Base-by-base conservation (phyloP, 805 yeast species). In the Wickerhamiella sergipiensis region DNA sequence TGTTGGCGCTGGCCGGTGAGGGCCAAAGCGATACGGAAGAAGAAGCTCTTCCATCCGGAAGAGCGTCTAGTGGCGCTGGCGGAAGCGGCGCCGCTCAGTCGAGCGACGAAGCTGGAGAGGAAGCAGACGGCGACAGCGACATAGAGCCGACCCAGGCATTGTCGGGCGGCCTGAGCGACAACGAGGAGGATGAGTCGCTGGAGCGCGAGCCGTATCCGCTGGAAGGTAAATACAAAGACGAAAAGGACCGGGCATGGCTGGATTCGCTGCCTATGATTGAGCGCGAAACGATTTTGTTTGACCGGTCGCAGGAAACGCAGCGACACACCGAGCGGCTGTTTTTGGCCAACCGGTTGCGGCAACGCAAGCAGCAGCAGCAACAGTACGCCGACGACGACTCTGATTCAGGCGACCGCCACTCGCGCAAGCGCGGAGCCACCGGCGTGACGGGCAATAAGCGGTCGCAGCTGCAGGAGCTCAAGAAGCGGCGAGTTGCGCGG, bases 1-100 rank as follows among this genome's bases (percentile, higher is more conserved):
- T 92, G 70, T 77, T 90, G 64, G 97, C 96, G 19, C 77, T 92
- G 61, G 98, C 98, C 48, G 97, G 94, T 54, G 80, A 76, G 23
- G 83, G 75, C 49, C 81, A 72, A 46, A 79, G 76, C 36, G 81
- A 58, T n/a, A 57, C 55, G 18, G 64, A 55, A 33, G 52, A 47
- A 44, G 55, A 49, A 43, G 44, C 18, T 21, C 48, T 51, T 3
- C 21, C 46, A 19, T 45, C 45, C 13, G 49, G 17, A 3, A 43
- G 9, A n/a, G 40, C 17, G 9, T 17, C 17, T 49, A 15, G 19
- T 23, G 46, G 46, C 12, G 15, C 15, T 12, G 15, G 33, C 33
- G 15, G 15, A 6, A 29, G 33, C 33, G 43, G 43, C 9, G 19
- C 7, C 9, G 43, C 22, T 2, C 5, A 40, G 2, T 19, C 51